These are phyloP conservation scores for Scleromitrula shiraiana DNA, from an alignment of 2,329 filamentous ascomycete genomes.

Conservation along the genomic window DNA sequence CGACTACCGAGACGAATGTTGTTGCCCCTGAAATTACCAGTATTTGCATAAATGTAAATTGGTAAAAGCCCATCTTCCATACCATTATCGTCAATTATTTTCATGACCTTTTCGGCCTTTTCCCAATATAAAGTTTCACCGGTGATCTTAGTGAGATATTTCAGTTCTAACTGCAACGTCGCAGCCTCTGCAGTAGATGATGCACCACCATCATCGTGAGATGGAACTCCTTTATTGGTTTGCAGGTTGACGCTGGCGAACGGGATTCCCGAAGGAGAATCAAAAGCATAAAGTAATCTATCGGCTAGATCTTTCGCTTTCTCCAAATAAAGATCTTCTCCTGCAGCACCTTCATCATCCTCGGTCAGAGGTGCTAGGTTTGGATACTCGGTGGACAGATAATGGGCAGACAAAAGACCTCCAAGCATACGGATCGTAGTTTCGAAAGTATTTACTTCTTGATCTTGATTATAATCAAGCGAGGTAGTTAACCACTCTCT, in stretches of 20 bases:
- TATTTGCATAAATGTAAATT: constrained; percentile 78
- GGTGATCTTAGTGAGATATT: constrained; percentile 90
- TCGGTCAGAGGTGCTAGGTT: constrained; percentile 67
- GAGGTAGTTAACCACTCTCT: constrained; percentile 80
- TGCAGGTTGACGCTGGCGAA: constrained; percentile 86
- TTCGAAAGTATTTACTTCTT: constrained; percentile 96
- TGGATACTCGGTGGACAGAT: constrained; percentile 78
- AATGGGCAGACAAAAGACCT: constrained; percentile 85
- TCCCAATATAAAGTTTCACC: constrained; percentile 92
- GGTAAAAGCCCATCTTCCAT: constrained; percentile 76
- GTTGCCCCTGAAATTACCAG: constrained; percentile 68
- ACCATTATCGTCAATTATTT: constrained; percentile 78
- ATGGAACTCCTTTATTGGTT: constrained; percentile 65
- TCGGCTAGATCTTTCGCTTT: constrained; percentile 92
- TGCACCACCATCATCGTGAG: constrained; percentile 77
- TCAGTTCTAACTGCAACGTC: constrained; percentile 90
- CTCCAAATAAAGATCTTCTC: constrained; percentile 90
- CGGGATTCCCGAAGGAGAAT: constrained; percentile 78
- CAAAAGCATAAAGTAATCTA: constrained; percentile 77
- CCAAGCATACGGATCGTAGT: constrained; percentile 97
- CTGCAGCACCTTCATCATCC: constrained; percentile 62
- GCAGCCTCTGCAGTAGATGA: constrained; percentile 93
- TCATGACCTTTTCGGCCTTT: constrained; percentile 82
- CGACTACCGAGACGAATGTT: constrained; percentile 91
- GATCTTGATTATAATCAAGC: constrained; percentile 80